Evolutionary conservation across 164 flowering plant species (phyloP), one percentile per base, ranked within the genome.

Genomic region (Amborella trichopoda): DNA sequence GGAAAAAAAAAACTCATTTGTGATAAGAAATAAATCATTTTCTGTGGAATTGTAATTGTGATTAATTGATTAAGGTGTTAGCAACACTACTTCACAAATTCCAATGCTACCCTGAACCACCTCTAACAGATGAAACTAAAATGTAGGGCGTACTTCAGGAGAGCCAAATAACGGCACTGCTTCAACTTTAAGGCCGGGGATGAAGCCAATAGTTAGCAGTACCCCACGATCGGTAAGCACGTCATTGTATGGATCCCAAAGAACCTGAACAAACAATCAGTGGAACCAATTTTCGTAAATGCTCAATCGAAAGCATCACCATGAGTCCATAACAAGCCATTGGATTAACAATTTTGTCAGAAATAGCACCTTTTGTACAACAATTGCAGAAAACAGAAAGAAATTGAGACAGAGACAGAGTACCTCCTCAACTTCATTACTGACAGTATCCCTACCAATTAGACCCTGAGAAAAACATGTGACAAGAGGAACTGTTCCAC

Each of bases 121-220:
- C n/a, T n/a, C n/a, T n/a, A n/a, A n/a, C n/a, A n/a, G n/a, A n/a
- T n/a, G n/a, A n/a, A n/a, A n/a, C n/a, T n/a, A n/a, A n/a, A n/a
- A n/a, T n/a, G n/a, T n/a, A n/a, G n/a, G n/a, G 13, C n/a, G 34
- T 56, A 76, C 82, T 66, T 56, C 28, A 6, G 14, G 18, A 12
- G 45, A 20, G 22, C 49, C 52, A 1, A 53, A 5, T 23, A 76
- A 34, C 1, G 91, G 83, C 22, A 85, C 50, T 1, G 58, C 55
- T 54, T 42, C 60, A 40, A 76, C 81, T 64, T 63, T 82, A 24
- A 86, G 17, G 38, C 95, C 95, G 0, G 93, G 93, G 10, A 86
- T 21, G 53, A 61, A 80, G 4, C 91, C 91, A 43, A 82, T 65
- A 3, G 64, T 70, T 67, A 86, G 27, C 32, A 63, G 47, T 23